These are phyloP conservation scores for Aureobasidium vineae DNA, from an alignment of 2,329 filamentous ascomycete genomes.

Conservation along the genomic window DNA sequence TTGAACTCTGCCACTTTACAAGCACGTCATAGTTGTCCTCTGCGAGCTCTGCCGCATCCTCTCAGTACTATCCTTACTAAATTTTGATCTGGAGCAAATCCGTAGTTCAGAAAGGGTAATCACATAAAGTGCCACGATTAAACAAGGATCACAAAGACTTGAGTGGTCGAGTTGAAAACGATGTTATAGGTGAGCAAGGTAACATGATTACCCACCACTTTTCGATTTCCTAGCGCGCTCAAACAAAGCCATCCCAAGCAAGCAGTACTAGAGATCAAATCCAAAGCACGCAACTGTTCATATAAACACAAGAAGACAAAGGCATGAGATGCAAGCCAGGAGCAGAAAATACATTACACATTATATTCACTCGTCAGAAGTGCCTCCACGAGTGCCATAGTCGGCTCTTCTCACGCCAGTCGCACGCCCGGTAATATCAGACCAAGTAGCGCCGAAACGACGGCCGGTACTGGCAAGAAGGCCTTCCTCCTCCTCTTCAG, in stretches of 20 bases:
- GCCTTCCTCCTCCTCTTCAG: conserved; percentile 91
- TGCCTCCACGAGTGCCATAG: conserved; percentile 32
- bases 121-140: too few relatives aligned
- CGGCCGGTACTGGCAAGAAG: conserved; percentile 79
- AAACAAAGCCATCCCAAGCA: too few relatives aligned
- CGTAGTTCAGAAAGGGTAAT: too few relatives aligned
- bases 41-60: too few relatives aligned
- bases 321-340: not conserved
- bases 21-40: too few relatives aligned
- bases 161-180: too few relatives aligned
- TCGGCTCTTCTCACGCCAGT: conserved; percentile 38
- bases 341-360: conserved; percentile 4
- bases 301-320: not conserved
- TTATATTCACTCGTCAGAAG: conserved; percentile 7
- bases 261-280: not conserved
- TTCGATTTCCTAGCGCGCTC: not conserved
- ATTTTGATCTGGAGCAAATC: too few relatives aligned
- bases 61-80: too few relatives aligned
- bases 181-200: too few relatives aligned
- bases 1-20: too few relatives aligned
- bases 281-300: not conserved
- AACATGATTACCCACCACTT: not conserved
- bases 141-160: too few relatives aligned
- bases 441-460: conserved; percentile 82
- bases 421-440: conserved; percentile 70